Evolutionary conservation across 2,329 filamentous ascomycete genomes (phyloP).

Genomic region (Neonectria neomacrospora): DNA sequence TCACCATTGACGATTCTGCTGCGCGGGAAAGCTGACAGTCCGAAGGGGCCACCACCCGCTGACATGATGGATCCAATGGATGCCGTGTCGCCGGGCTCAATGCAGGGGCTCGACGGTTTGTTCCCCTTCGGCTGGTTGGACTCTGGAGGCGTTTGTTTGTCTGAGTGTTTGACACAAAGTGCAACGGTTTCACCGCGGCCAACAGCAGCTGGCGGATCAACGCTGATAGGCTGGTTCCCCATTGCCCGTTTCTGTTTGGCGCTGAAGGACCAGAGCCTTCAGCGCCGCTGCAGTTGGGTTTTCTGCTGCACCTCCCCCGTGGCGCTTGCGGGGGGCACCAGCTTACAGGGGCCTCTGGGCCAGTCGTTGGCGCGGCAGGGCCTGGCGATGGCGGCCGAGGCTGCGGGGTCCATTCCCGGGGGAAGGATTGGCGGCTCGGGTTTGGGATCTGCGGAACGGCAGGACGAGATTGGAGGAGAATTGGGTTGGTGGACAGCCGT

Average conservation of each 20-base stretch:
- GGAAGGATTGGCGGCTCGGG: neutral
- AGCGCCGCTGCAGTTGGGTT: neutral
- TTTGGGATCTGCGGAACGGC: neutral
- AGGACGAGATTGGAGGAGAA: neutral
- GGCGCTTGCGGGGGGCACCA: neutral
- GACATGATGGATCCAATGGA: neutral
- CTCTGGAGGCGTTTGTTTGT: neutral
- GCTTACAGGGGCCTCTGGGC: neutral
- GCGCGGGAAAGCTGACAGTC: neutral
- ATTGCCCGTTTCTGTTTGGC: neutral
- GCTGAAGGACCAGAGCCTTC: too few species aligned
- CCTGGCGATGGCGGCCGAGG: neutral
- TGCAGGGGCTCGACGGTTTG: neutral
- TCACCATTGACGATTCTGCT: neutral
- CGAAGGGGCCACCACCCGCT: neutral
- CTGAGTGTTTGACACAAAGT: neutral
- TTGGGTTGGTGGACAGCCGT: neutral
- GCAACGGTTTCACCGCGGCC: neutral
- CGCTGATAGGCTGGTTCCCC: neutral
- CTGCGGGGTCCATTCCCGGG: neutral
- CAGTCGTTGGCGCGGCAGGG: neutral
- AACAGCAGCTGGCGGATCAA: neutral
- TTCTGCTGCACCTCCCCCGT: neutral
- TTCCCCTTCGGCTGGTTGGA: neutral
- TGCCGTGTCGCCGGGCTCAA: neutral